Percentiles rank a stretch among this genome's conserved stretches.
Conservation (phyloP, 2,329 filamentous ascomycete species). For the Paraphaeosphaeria sporulosa region DNA sequence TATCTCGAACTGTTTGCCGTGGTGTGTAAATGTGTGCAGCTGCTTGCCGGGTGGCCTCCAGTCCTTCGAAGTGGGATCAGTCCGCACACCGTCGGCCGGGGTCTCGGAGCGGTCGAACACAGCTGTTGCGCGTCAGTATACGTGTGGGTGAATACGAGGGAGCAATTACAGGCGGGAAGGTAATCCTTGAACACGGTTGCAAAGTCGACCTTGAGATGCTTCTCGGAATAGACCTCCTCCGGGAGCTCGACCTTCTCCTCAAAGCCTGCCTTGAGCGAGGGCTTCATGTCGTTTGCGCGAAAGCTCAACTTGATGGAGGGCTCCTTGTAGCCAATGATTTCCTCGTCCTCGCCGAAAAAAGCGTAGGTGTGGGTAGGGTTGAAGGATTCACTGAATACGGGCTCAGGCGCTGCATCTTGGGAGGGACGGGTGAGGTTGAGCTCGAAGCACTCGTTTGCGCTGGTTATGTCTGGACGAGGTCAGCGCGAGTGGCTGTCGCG, state of each 20-base stretch:
- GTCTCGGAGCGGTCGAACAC: slow-evolving; percentile 67
- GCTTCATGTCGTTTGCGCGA: slow-evolving; percentile 77
- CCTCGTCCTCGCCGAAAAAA: slow-evolving; percentile 92
- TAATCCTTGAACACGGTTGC: slow-evolving; percentile 67
- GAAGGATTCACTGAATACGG: slow-evolving; percentile 70
- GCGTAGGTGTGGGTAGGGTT: slow-evolving; percentile 88
- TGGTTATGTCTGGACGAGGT: slow-evolving; percentile 38
- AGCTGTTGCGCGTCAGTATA: slow-evolving; percentile 55
- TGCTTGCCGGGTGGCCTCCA: slow-evolving; percentile 80
- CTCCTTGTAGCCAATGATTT: slow-evolving; percentile 87
- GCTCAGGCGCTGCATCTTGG: slow-evolving; percentile 25
- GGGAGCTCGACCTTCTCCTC: slow-evolving; percentile 77
- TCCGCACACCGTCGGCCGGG: slow-evolving; percentile 16
- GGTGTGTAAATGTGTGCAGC: slow-evolving; percentile 68
- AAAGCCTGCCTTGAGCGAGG: slow-evolving; percentile 75
- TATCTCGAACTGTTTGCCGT: slow-evolving; percentile 77
- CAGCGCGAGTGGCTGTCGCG: slow-evolving; percentile 16
- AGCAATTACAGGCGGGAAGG: slow-evolving; percentile 69
- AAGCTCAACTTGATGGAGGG: slow-evolving; percentile 78
- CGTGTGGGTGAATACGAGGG: neutral
- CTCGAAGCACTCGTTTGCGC: slow-evolving; percentile 48
- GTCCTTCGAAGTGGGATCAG: slow-evolving; percentile 30
- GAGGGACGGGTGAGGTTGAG: slow-evolving; percentile 47
- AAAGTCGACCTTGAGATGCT: slow-evolving; percentile 71
- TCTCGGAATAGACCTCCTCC: slow-evolving; percentile 62